A percentile compares a stretch with the other conserved stretches of the same genome.
These are phyloP conservation scores for Paecilomyces formosus DNA, from an alignment of 2,329 filamentous ascomycete species.

Conservation along the genomic window DNA sequence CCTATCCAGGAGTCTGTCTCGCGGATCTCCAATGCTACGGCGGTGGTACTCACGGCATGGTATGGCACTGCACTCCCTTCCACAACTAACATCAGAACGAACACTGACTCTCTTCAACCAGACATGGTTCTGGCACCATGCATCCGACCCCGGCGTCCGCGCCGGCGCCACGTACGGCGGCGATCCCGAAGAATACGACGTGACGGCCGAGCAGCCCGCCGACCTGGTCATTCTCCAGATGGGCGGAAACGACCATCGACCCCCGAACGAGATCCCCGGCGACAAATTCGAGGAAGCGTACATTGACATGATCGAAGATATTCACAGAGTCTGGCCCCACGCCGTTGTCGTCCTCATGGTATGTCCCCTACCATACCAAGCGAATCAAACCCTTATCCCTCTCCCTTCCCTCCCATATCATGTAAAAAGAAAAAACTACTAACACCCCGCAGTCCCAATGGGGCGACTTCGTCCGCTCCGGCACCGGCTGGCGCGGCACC, in stretches of 20 bases:
- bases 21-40: slow-evolving; percentile 51
- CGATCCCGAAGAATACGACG: slow-evolving; percentile 21
- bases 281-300: slow-evolving; percentile 33
- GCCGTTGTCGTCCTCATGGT: slow-evolving; percentile 37
- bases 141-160: slow-evolving; percentile 46
- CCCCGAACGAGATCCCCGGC: slow-evolving; percentile 33
- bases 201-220: slow-evolving; percentile 19
- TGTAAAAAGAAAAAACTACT: slow-evolving; percentile 1
- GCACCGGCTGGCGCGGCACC: slow-evolving; percentile 44
- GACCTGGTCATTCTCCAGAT: slow-evolving; percentile 41
- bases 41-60: slow-evolving; percentile 42
- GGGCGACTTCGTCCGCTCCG: slow-evolving; percentile 46
- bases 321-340: slow-evolving; percentile 34
- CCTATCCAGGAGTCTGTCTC: slow-evolving; percentile 53
- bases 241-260: slow-evolving; percentile 41
- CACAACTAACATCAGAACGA: background rate
- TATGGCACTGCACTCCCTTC: slow-evolving; percentile 6
- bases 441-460: slow-evolving; percentile 39
- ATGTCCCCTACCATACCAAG: slow-evolving; percentile 4
- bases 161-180: slow-evolving; percentile 36
- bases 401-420: background rate
- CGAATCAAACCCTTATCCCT: no score
- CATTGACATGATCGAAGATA: slow-evolving; percentile 32
- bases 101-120: slow-evolving; percentile 9
- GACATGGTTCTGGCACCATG: slow-evolving; percentile 52